Evolutionary conservation across 176 grass and related monocot genomes (phyloP), one percentile per base, ranked within the genome.

Genomic region (Aegilops umbellulata): DNA sequence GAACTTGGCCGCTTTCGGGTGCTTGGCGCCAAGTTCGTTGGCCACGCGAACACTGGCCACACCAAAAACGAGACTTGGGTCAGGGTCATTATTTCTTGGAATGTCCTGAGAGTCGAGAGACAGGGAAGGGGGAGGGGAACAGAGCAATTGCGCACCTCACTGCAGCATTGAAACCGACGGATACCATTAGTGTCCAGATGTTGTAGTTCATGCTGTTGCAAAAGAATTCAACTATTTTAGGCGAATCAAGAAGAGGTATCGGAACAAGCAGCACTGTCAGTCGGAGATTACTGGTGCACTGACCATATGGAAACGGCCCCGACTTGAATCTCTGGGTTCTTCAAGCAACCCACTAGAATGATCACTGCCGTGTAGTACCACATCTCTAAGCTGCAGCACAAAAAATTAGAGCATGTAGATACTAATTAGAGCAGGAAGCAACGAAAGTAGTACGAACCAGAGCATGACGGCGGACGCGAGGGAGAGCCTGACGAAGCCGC

Each of bases 401-500:
- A 0, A 70, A 53, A n/a, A n/a, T n/a, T n/a, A n/a, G n/a, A n/a
- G n/a, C n/a, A n/a, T n/a, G n/a, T n/a, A n/a, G n/a, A n/a, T n/a
- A n/a, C n/a, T n/a, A n/a, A n/a, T n/a, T n/a, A n/a, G n/a, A n/a
- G n/a, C n/a, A n/a, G n/a, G n/a, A 69, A 69, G 55, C 31, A 27
- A 11, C 6, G 14, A 0, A 46, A 30, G 17, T 7, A 87, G 10
- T 7, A 89, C 86, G 30, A 61, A 94, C 92, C 94, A 93, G 29
- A 97, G 74, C 95, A 97, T 97, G 10, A 97, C 68, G 2, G 93
- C 91, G 12, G 91, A 95, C 10, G 93, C 89, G 82, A 97, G 12
- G 32, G 93, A 97, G 57, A 97, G 85, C 83, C 39, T 95, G 69
- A 92, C 61, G 65, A 95, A 93, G 30, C 64, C 79, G 24, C 35